Base-by-base conservation (phyloP, 1,284 basidiomycete genomes). In the Apiotrichum siamense region DNA sequence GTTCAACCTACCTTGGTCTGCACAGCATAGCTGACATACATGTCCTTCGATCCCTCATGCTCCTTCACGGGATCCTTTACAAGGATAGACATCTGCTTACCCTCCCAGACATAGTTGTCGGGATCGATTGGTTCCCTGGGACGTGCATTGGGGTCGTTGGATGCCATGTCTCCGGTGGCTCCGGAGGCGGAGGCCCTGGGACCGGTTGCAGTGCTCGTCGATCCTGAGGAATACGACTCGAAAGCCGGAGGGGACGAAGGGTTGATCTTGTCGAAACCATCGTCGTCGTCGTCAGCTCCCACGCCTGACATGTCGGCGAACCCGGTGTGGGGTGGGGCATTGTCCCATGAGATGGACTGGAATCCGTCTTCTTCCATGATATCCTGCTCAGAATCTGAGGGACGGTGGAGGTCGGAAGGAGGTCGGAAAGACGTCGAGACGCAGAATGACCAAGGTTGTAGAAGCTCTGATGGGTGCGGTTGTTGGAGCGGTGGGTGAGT, bases 21-120 rank as follows among this genome's bases (percentile, higher is more conserved):
- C 35, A 98, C 89, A 37, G 92, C 79, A 73, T 97, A 98, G 40
- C 89, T 92, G 49, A 97, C 90, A 75, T 91, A 97, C 52, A 88
- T 86, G 70, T 97, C 93, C 76, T 94, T 96, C 40, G 90, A 93
- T 61, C 93, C 91, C 57, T 92, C 86, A 43, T 96, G 81, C 75
- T 97, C 94, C 73, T 96, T 97, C 56, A 91, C 83, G 23, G 93
- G 92, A 67, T 97, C 93, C 65, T 84, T 83, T 55, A 98, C 89
- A 49, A 81, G 79, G 15, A 91, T 87, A 42, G 85, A 79, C 66
- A 94, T 83, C 76, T 87, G 87, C 44, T 54, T 57, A 7, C 89
- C 89, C 66, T 87, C 86, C 89, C 89, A 93, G 70, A 87, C 55
- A 17, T 46, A 58, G 37, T 51, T 52, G 51, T 24, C 40, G 38